Evolutionary conservation across 352 stramenopile genomes (phyloP).

Genomic region (Globisporangium uncinulatum): DNA sequence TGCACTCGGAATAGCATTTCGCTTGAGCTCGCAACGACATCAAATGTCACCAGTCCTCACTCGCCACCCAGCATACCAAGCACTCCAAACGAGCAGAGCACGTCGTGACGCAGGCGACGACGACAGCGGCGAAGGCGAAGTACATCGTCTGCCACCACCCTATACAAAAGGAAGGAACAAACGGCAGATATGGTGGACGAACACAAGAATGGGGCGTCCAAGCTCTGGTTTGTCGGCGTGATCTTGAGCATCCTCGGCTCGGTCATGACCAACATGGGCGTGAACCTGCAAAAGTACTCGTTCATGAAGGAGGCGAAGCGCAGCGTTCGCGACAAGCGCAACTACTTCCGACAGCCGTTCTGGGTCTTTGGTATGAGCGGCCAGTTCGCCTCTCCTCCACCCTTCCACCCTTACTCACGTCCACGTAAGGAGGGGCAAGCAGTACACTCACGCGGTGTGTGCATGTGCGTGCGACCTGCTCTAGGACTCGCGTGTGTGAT

Average conservation of each 20-base stretch:
- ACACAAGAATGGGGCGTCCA: conserved; percentile 5
- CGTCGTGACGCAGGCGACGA: too few species aligned
- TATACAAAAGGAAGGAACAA: neutral
- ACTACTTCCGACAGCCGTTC: conserved; percentile 67
- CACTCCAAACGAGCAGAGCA: too few species aligned
- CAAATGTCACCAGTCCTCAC: too few species aligned
- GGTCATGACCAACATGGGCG: conserved; percentile 75
- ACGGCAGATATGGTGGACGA: neutral
- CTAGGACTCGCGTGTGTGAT: conserved; percentile 57
- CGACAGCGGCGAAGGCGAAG: neutral
- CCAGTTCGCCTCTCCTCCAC: neutral
- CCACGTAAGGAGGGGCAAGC: too few species aligned
- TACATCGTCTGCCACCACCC: too few species aligned
- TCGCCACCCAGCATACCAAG: too few species aligned
- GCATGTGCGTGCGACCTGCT: neutral
- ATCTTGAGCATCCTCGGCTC: conserved; percentile 69
- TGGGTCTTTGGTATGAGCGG: conserved; percentile 60
- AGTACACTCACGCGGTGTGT: neutral
- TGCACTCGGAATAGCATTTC: too few species aligned
- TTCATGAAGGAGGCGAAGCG: conserved; percentile 82
- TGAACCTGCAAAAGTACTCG: conserved; percentile 87
- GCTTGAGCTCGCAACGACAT: too few species aligned
- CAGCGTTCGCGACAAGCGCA: conserved; percentile 45
- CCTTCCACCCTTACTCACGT: neutral
- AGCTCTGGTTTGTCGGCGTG: conserved; percentile 74